Evolutionary conservation across 805 yeast species (phyloP), one percentile per base, ranked within the genome.

Genomic region (Candida coleopterorum): DNA sequence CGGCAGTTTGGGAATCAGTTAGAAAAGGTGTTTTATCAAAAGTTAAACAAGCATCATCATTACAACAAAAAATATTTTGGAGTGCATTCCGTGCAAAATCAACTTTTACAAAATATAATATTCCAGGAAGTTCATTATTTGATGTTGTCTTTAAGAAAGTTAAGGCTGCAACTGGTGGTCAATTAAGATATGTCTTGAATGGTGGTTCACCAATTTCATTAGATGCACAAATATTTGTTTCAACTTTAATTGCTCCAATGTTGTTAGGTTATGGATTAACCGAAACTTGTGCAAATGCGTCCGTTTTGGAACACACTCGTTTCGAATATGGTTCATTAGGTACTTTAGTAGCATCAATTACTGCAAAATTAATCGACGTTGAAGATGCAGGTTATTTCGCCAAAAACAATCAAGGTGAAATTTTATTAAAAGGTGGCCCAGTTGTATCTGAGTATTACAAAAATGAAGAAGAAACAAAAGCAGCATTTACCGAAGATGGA

Each of bases 1-100:
- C 97, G 12, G 96, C 97, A 4, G 97, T 93, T 36, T 93, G 96
- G 95, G 98, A 93, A 70, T 74, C 83, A 25, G 86, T 93, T 43
- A 83, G 89, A 62, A 93, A 93, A 70, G 98, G 98, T 41, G 83
- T 93, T 41, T 43, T 86, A 40, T 75, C 75, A 38, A 88, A 89
- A 65, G 75, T 93, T 47, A 68, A 71, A 47, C 74, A 77, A 51
- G 70, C 72, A 51, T 83, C 95, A 12, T 50, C 77, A 11, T 49
- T 80, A 17, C 72, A 75, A 22, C 95, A 87, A 64, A 84, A 77
- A 58, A 53, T 90, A 30, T 93, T 93, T 59, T 93, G 98, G 97
- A 71, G 77, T 20, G 90, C 95, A 8, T 87, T 68, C 64, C 72
- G 74, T 53, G 75, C 93, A 38, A 93, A 90, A 66, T 45, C 63